Evolutionary conservation across 805 yeast species (phyloP), one percentile per base, ranked within the genome.

Genomic region (Hyphopichia homilentoma): DNA sequence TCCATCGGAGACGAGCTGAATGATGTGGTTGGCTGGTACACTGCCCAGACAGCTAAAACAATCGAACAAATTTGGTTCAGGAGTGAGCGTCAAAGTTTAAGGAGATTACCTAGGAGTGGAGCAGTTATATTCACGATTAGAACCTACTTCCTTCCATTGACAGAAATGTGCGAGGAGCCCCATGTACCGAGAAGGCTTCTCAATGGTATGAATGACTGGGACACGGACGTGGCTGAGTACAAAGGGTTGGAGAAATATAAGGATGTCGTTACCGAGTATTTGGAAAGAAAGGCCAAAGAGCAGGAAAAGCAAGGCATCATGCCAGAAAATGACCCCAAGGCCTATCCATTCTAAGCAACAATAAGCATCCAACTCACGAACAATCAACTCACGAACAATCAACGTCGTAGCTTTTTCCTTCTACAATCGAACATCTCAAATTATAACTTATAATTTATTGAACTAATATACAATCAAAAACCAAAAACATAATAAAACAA

Each of bases 41-140:
- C 84, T 1, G 82, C 84, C 5, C 45, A 53, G 9, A 54, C 61
- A 9, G 84, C 84, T 2, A 52, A 50, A 1, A 66, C 62, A 19
- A 53, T 75, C 6, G 58, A 56, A 12, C 67, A 68, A 37, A 50
- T 80, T 20, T 74, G 69, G 52, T 78, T 69, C 54, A 66, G 86
- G 42, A 73, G 81, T 17, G 86, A 80, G 49, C 61, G 86, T 52
- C 86, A 79, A 49, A 66, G 79, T 29, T 59, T 79, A 32, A 65
- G 84, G 44, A 62, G 82, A 45, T 59, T 79, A 36, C 85, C 86
- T 9, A 56, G 65, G 23, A 53, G 75, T 3, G 84, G 85, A 7
- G 81, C 73, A 8, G 59, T 68, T 15, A 56, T 74, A 2, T 80
- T 79, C 54, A 79, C 84, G 15, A 65, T 79, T 30, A 61, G 85